phyloP scores from a whole-genome alignment of 2,329 filamentous ascomycete species.

The Sclerotinia spermophila region DNA sequence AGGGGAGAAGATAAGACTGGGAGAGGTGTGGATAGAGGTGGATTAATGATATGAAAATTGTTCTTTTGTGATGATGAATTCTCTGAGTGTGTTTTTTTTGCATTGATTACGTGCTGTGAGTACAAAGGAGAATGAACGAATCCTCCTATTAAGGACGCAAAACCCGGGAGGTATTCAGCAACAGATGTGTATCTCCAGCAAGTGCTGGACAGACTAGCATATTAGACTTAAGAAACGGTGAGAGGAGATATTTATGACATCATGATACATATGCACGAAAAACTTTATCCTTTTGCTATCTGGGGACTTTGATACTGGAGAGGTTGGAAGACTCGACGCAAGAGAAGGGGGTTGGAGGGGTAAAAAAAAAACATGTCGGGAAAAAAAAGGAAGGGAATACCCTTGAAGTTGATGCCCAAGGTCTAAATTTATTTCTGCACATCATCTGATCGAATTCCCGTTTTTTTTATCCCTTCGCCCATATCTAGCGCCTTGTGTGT shows the following conservation, averaged over 20 bases:
- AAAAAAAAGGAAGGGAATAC: background rate
- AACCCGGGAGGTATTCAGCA: background rate
- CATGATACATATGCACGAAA: background rate
- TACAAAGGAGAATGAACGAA: background rate
- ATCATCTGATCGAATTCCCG: background rate
- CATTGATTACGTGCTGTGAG: background rate
- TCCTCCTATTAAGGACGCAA: background rate
- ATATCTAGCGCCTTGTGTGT: background rate
- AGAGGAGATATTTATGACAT: background rate
- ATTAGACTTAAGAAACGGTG: background rate
- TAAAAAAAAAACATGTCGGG: background rate
- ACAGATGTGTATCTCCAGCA: background rate
- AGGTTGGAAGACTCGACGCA: background rate
- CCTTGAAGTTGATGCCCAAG: background rate
- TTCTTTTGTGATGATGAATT: background rate
- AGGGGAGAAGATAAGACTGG: background rate
- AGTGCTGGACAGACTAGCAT: background rate
- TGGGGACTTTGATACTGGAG: background rate
- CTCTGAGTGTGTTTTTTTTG: background rate
- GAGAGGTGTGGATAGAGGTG: background rate
- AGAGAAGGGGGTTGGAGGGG: background rate
- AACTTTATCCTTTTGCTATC: background rate
- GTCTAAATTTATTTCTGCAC: constrained; percentile 1
- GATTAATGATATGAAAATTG: constrained; percentile 12
- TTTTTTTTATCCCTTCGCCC: too few species aligned